Evolutionary conservation across 2,329 filamentous ascomycete species (phyloP), one percentile per base, ranked within the genome.

Genomic region (Colletotrichum liaoningense): DNA sequence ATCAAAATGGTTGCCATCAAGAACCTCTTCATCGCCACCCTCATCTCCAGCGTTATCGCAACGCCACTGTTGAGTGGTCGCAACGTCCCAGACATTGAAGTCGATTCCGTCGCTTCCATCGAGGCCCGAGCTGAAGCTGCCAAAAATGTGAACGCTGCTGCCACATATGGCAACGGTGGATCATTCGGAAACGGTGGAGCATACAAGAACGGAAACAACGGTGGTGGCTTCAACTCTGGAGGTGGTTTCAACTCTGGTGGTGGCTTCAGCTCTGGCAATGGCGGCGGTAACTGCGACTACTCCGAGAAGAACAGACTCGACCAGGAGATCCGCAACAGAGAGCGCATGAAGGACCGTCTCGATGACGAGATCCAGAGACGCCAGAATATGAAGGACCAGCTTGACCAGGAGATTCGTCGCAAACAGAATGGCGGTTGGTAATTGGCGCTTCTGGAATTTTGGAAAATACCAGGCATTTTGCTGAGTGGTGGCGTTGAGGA

Each of bases 261-360:
- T 38, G 35, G 38, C 3, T 9, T 9, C 1, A 63, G 28, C 38
- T 42, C 38, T 42, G 38, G 38, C 6, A 42, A 42, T 42, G 38
- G 38, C 16, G 38, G 38, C 38, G 38, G 38, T 42, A 42, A 42
- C 26, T 71, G 60, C 56, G 67, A 60, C 35, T 35, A 7, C 4
- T 19, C 11, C 11, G 35, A 49, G 7, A 73, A 70, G 49, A 6
- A 30, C 4, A 63, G 67, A 1, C 60, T 73, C 57, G 75, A 76
- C 24, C 75, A 77, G 55, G 81, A 80, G 75, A 82, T 83, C 52
- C 76, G 77, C 65, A 79, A 79, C 67, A 75, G 77, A 66, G 35
- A 64, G 19, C 74, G 69, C 49, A 49, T 67, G 19, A 81, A 79
- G 65, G 79, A 80, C n/a, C 74, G 75, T 57, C 65, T 64, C 6